A percentile compares a stretch with the other conserved stretches of the same genome.
phyloP scores from a whole-genome alignment of 768 basidiomycete species.

The Trametes punicea region DNA sequence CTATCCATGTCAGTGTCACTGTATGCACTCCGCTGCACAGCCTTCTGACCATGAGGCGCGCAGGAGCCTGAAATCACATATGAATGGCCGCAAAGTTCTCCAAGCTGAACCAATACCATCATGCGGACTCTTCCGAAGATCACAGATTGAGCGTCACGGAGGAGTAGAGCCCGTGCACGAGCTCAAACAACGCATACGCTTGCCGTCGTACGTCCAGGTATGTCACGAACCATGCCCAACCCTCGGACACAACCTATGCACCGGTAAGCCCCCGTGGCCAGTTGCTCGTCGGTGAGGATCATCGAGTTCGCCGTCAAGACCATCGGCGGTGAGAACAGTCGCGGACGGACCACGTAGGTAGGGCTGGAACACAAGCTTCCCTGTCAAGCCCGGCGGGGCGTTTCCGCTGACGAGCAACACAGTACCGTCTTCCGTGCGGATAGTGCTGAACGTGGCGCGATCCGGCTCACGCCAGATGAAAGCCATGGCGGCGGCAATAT shows the following conservation, averaged over 20 bases:
- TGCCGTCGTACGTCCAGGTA: background rate
- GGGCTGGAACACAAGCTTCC: constrained; percentile 5
- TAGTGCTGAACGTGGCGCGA: constrained; percentile 1
- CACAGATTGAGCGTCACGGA: no score
- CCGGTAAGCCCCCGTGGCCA: background rate
- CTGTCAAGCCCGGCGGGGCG: background rate
- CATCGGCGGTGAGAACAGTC: constrained; percentile 11
- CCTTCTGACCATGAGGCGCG: no score
- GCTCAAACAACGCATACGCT: background rate
- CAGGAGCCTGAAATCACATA: no score
- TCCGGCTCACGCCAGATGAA: constrained; percentile 2
- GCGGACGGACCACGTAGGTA: constrained; percentile 7
- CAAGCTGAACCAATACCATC: no score
- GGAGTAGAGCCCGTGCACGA: no score
- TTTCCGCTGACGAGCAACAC: constrained; percentile 11
- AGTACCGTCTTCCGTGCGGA: background rate
- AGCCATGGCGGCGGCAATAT: constrained; percentile 4
- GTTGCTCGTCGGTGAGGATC: background rate
- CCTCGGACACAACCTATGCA: constrained; percentile 7
- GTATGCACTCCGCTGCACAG: no score
- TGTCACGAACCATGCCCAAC: constrained; percentile 4
- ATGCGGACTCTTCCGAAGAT: no score
- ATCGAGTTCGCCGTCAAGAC: constrained; percentile 9
- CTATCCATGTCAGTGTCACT: no score
- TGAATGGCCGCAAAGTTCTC: no score